Percentiles rank a stretch among this genome's conserved stretches.
Conservation (phyloP, 2,329 filamentous ascomycete species). For the Claviceps cyperi region DNA sequence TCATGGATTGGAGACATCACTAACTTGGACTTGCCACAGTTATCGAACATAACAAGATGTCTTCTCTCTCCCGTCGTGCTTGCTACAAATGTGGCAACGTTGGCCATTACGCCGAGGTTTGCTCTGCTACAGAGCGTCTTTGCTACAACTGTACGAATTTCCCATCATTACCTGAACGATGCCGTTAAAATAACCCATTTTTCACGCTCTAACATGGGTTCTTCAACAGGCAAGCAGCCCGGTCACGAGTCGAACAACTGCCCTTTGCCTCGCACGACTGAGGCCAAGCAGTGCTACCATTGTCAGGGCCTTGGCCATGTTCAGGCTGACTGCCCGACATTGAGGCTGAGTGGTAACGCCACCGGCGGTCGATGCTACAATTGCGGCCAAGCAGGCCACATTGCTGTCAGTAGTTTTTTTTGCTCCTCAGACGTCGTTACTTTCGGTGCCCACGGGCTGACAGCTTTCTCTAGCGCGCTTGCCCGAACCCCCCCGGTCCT, state of each 20-base stretch:
- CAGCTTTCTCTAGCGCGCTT: constrained; percentile 47
- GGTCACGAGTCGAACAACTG: constrained; percentile 97
- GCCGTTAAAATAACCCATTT: not conserved
- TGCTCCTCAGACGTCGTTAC: not conserved
- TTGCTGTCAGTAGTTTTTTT: constrained; percentile 49
- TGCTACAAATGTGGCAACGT: constrained; percentile 78
- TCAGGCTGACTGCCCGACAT: constrained; percentile 95
- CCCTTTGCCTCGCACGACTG: constrained; percentile 89
- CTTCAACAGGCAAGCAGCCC: constrained; percentile 57
- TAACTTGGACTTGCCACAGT: not conserved
- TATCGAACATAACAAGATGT: constrained; percentile 38
- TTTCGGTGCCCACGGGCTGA: constrained; percentile 6
- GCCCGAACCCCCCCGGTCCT: constrained; percentile 56
- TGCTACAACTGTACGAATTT: constrained; percentile 88
- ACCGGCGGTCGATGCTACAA: constrained; percentile 89
- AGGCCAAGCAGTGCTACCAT: constrained; percentile 99
- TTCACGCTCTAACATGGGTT: not conserved
- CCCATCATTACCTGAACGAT: not conserved
- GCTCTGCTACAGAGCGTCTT: constrained; percentile 92
- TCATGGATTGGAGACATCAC: not conserved
- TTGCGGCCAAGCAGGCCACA: constrained; percentile 83
- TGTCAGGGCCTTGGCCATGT: constrained; percentile 97
- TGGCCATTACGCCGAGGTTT: constrained; percentile 75
- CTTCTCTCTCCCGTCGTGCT: constrained; percentile 66
- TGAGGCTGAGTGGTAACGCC: constrained; percentile 73